Evolutionary conservation across 2,329 filamentous ascomycete genomes (phyloP).

Genomic region (Sarocladium oryzae): DNA sequence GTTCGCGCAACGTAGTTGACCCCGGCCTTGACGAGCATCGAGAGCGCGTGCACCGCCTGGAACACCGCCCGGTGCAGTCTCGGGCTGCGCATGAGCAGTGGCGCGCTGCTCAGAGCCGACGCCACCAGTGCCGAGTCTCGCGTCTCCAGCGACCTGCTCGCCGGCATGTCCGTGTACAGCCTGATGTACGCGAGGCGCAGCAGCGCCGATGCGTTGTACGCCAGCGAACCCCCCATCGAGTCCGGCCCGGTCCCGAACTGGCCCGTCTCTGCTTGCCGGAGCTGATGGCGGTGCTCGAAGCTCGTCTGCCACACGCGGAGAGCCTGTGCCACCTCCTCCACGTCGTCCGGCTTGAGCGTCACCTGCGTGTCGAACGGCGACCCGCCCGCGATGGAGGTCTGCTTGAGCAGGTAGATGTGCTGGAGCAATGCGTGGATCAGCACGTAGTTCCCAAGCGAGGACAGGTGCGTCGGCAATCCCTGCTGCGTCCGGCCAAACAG

Average conservation of each 20-base stretch:
- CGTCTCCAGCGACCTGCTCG: slow-evolving; percentile 57
- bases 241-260: slow-evolving; percentile 39
- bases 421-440: slow-evolving; percentile 67
- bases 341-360: slow-evolving; percentile 46
- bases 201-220: slow-evolving; percentile 58
- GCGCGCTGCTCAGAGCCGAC: slow-evolving; percentile 51
- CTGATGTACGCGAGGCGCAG: slow-evolving; percentile 57
- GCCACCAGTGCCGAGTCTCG: slow-evolving; percentile 58
- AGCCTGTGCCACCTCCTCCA: slow-evolving; percentile 50
- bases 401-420: slow-evolving; percentile 63
- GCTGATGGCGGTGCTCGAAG: slow-evolving; percentile 50
- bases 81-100: slow-evolving; percentile 50
- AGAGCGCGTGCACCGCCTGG: slow-evolving; percentile 62
- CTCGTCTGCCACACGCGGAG: slow-evolving; percentile 52
- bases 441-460: slow-evolving; percentile 62
- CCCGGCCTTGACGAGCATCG: slow-evolving; percentile 57
- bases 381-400: slow-evolving; percentile 47
- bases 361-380: slow-evolving; percentile 44
- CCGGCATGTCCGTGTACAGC: slow-evolving; percentile 58
- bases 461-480: slow-evolving; percentile 42
- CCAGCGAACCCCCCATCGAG: slow-evolving; percentile 52
- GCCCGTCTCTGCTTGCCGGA: slow-evolving; percentile 41
- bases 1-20: slow-evolving; percentile 57
- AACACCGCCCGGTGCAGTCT: slow-evolving; percentile 58
- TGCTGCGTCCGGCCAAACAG: slow-evolving; percentile 47